Evolutionary conservation across 345 rosid genomes (phyloP).

Genomic region (Aurinia saxatilis): DNA sequence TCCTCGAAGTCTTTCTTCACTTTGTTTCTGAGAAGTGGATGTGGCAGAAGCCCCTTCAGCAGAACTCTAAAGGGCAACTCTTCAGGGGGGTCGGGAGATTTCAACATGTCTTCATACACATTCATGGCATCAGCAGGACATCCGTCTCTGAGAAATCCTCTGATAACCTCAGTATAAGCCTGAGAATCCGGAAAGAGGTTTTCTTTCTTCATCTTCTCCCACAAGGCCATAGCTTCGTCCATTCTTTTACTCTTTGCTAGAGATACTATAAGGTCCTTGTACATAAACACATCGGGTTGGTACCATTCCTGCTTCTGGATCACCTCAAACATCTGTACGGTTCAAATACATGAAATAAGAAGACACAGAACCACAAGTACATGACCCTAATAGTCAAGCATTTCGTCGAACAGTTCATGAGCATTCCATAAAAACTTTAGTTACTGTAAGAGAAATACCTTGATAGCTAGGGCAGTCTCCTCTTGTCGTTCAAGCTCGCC

Average conservation of each 20-base stretch:
- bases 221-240: constrained; percentile 71
- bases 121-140: constrained; percentile 95
- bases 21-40: constrained; percentile 80
- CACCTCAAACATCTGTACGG: constrained; percentile 59
- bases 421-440: background rate
- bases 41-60: constrained; percentile 83
- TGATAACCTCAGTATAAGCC: constrained; percentile 74
- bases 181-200: constrained; percentile 80
- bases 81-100: constrained; percentile 84
- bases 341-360: constrained; percentile 4
- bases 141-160: constrained; percentile 76
- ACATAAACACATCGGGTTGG: constrained; percentile 64
- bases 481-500: constrained; percentile 84
- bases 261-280: constrained; percentile 77
- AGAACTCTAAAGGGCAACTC: constrained; percentile 87
- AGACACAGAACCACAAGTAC: background rate
- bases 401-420: constrained; percentile 24
- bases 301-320: constrained; percentile 84
- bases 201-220: constrained; percentile 77
- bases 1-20: constrained; percentile 93
- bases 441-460: constrained; percentile 22
- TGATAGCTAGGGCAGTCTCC: constrained; percentile 59
- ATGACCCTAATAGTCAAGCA: constrained; percentile 2
- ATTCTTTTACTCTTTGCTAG: constrained; percentile 57
- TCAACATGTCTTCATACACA: constrained; percentile 86